A percentile compares a stretch with the other conserved stretches of the same genome.
Conservation (phyloP, 805 yeast genomes). For the Geotrichum ghanense region DNA sequence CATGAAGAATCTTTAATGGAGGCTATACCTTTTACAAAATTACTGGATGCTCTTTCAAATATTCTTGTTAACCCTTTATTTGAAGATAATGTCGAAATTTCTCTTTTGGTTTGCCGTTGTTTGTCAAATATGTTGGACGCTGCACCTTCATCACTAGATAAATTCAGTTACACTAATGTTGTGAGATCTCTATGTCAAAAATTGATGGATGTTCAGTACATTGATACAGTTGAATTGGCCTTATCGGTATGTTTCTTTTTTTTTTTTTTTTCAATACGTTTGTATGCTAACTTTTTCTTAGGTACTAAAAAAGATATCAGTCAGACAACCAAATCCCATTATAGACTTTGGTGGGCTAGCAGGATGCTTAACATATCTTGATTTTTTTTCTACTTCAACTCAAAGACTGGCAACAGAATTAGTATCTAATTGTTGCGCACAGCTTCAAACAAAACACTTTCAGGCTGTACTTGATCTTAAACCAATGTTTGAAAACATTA, state of each 20-base stretch:
- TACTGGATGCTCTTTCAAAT: conserved; percentile 43
- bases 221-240: conserved; percentile 89
- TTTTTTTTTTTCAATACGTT: conserved; percentile 48
- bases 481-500: conserved; percentile 42
- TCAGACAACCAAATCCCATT: conserved; percentile 22
- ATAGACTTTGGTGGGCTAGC: conserved; percentile 49
- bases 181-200: conserved; percentile 56
- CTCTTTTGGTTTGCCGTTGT: conserved; percentile 73
- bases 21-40: conserved; percentile 42
- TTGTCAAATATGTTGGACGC: conserved; percentile 72
- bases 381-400: conserved; percentile 80
- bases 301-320: conserved; percentile 26
- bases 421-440: conserved; percentile 15
- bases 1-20: conserved; percentile 21
- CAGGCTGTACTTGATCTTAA: conserved; percentile 43
- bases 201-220: conserved; percentile 63
- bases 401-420: conserved; percentile 67
- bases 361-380: conserved; percentile 62
- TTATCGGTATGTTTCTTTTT: conserved; percentile 38
- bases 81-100: conserved; percentile 64
- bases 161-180: conserved; percentile 53
- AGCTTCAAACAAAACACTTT: conserved; percentile 8
- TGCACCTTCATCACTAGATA: conserved; percentile 48
- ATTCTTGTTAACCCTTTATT: conserved; percentile 48
- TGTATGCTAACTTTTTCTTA: conserved; percentile 38